Evolutionary conservation across 192 early-diverging fungal species (phyloP).

Genomic region (Obelidium mucronatum): DNA sequence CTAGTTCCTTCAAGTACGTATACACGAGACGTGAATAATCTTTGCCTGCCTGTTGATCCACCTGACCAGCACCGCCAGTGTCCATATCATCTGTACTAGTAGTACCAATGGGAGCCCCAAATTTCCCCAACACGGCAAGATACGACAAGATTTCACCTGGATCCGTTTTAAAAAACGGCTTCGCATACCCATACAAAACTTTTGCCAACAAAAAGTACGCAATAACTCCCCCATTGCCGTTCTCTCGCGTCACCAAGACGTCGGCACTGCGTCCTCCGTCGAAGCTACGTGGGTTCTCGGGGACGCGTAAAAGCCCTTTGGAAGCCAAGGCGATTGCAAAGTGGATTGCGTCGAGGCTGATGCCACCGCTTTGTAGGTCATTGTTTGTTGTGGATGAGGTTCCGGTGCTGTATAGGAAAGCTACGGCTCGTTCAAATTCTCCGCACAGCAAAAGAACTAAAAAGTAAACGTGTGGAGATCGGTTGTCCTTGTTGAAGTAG

Average conservation of each 20-base stretch:
- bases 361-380: slow-evolving; percentile 22
- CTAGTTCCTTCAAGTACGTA: slow-evolving; percentile 63
- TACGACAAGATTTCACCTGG: slow-evolving; percentile 69
- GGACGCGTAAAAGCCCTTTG: slow-evolving; percentile 79
- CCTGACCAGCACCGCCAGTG: slow-evolving; percentile 1
- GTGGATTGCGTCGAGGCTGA: slow-evolving; percentile 86
- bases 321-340: slow-evolving; percentile 85
- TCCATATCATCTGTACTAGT: background rate
- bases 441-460: slow-evolving; percentile 82
- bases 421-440: slow-evolving; percentile 91
- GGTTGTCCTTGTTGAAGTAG: slow-evolving; percentile 61
- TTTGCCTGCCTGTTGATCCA: slow-evolving; percentile 15
- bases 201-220: slow-evolving; percentile 60
- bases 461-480: slow-evolving; percentile 70
- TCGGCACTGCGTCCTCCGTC: slow-evolving; percentile 33
- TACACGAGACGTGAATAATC: slow-evolving; percentile 62
- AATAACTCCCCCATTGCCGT: slow-evolving; percentile 37
- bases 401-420: slow-evolving; percentile 64
- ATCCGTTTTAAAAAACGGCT: slow-evolving; percentile 47
- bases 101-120: slow-evolving; percentile 40
- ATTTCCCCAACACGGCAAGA: slow-evolving; percentile 65
- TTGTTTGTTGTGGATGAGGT: slow-evolving; percentile 43
- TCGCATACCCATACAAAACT: slow-evolving; percentile 56
- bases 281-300: slow-evolving; percentile 57
- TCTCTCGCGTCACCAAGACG: slow-evolving; percentile 22